Conservation (phyloP, 306 rosid genomes). For the Fragaria vesca region DNA sequence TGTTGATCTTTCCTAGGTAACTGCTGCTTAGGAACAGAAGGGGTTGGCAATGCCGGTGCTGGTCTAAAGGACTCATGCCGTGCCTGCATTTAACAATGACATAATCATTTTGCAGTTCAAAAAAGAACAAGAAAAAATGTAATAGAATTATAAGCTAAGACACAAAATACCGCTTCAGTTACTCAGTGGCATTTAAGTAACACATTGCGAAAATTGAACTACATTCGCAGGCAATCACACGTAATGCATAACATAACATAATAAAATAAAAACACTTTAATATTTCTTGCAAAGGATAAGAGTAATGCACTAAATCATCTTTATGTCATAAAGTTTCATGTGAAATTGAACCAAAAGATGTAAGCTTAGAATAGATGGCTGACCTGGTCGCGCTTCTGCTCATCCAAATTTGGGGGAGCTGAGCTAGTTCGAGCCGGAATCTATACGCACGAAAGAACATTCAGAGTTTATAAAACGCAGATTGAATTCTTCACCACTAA, state of each 20-base stretch:
- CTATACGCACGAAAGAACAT: conserved; percentile 41
- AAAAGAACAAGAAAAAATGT: conserved; percentile 1
- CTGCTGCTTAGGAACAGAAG: conserved; percentile 73
- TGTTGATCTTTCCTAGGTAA: conserved; percentile 60
- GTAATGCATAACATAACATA: background rate
- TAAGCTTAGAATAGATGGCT: conserved; percentile 2
- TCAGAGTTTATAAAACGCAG: background rate
- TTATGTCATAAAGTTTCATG: background rate
- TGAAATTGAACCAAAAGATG: conserved; percentile 7
- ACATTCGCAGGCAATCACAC: background rate
- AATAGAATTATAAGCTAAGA: background rate
- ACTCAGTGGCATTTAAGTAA: background rate
- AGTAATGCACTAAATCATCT: background rate
- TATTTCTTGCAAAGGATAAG: background rate
- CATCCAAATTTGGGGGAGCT: conserved; percentile 96
- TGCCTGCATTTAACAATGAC: conserved; percentile 50
- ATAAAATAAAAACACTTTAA: background rate
- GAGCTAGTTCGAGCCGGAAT: conserved; percentile 95
- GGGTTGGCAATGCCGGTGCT: conserved; percentile 56
- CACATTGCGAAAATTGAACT: too few relatives aligned
- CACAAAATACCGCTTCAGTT: background rate
- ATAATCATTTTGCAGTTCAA: conserved; percentile 1
- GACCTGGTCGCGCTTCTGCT: conserved; percentile 89
- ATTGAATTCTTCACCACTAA: background rate
- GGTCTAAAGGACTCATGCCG: conserved; percentile 55